A percentile compares a stretch with the other conserved stretches of the same genome.
These are phyloP conservation scores for Venturia aucupariae DNA, from an alignment of 2,329 filamentous ascomycete species.

Conservation along the genomic window DNA sequence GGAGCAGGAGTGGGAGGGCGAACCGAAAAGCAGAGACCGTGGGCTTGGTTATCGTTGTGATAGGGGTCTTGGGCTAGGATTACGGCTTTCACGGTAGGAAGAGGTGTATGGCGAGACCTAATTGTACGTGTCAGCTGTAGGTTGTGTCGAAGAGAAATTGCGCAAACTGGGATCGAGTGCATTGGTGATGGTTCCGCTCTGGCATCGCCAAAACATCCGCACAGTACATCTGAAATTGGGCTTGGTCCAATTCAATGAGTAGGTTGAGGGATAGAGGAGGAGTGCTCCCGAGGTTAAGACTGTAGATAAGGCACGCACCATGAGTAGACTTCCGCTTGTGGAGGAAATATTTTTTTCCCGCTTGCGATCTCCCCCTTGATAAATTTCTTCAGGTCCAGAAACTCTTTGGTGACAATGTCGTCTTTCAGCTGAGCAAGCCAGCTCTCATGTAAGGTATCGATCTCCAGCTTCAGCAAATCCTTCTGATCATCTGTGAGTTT, in stretches of 20 bases:
- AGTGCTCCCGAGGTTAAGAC: not conserved
- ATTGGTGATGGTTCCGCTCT: not conserved
- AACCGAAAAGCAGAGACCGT: constrained; percentile 92
- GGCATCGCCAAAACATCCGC: not conserved
- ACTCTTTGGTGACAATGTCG: constrained; percentile 68
- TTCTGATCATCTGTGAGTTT: constrained; percentile 73
- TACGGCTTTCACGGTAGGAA: constrained; percentile 81
- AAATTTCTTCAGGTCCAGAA: constrained; percentile 82
- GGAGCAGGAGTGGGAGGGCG: constrained; percentile 80
- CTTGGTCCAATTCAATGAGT: no score
- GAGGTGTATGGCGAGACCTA: constrained; percentile 89
- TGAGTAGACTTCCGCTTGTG: constrained; percentile 81
- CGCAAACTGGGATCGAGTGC: no score
- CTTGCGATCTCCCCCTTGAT: constrained; percentile 65
- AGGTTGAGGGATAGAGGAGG: not conserved
- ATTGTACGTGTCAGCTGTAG: not conserved
- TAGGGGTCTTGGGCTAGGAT: constrained; percentile 96
- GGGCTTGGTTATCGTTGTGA: constrained; percentile 90
- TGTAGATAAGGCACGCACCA: constrained; percentile 51
- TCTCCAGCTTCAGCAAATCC: constrained; percentile 75
- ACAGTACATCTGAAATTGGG: not conserved
- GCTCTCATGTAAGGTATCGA: constrained; percentile 81
- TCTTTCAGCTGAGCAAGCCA: constrained; percentile 88
- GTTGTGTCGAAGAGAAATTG: not conserved
- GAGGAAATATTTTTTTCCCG: constrained; percentile 77